phyloP scores from a whole-genome alignment of 306 rosid species.

The Prunus salicina region DNA sequence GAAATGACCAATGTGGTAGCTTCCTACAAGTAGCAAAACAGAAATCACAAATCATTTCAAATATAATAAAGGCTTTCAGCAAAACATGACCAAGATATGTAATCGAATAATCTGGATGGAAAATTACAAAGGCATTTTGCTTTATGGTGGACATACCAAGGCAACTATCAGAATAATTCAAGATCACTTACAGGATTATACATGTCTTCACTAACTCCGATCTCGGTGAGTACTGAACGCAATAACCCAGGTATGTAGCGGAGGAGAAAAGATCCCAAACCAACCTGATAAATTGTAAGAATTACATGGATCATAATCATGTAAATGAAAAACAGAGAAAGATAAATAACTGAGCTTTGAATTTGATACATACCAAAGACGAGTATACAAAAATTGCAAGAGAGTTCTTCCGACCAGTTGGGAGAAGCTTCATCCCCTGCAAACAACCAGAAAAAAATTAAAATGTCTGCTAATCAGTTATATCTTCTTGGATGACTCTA shows the following conservation, averaged over 20 bases:
- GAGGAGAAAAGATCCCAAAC: slow-evolving; percentile 74
- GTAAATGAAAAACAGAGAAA: slow-evolving; percentile 11
- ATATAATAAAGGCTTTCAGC: neutral
- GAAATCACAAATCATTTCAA: neutral
- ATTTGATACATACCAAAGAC: slow-evolving; percentile 54
- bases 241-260: slow-evolving; percentile 65
- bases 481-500: neutral
- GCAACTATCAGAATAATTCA: slow-evolving; percentile 31
- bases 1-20: neutral
- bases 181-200: slow-evolving; percentile 86
- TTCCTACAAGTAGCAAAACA: neutral
- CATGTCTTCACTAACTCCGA: slow-evolving; percentile 88
- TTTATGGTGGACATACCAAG: slow-evolving; percentile 14
- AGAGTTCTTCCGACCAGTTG: slow-evolving; percentile 85
- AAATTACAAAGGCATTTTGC: neutral
- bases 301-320: slow-evolving; percentile 17
- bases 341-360: slow-evolving; percentile 22
- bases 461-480: neutral
- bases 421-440: slow-evolving; percentile 96
- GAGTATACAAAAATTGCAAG: slow-evolving; percentile 74
- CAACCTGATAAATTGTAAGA: slow-evolving; percentile 53
- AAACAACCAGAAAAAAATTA: slow-evolving; percentile 33
- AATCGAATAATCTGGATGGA: neutral
- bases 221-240: slow-evolving; percentile 54
- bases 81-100: neutral